Evolutionary conservation across 31 red algal genomes (phyloP), one percentile per base, ranked within the genome.

Genomic region (Bonnemaisonia californica): DNA sequence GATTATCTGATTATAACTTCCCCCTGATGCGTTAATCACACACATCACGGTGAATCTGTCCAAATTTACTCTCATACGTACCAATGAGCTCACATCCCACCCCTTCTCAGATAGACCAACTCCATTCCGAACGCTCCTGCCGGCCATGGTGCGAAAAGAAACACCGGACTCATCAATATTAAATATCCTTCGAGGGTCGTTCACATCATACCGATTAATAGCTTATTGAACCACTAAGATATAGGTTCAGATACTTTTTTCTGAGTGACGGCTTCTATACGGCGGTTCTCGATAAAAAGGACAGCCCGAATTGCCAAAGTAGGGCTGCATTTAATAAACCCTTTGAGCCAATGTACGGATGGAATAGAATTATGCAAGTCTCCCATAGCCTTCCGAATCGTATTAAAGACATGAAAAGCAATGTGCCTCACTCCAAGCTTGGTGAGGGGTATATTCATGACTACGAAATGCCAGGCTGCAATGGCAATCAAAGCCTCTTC

Each of bases 1-100:
- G 24, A 75, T 1, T 11, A 76, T 0, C 9, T 54, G 82, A 5
- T 76, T 65, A 18, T 60, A 76, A 1, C 2, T 38, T 32, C 62
- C 2, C 5, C 82, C 69, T 18, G 29, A 31, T 21, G 68, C 55
- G 9, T 38, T 66, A 41, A 77, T 30, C 2, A 71, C 74, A 0
- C 34, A n/a, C 84, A 87, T 87, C 21, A 79, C 62, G 33, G 58
- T 87, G 16, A 79, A 38, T 3, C 60, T 35, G 24, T 79, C 59
- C n/a, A 71, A 0, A 31, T 60, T 87, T 31, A 72, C 84, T 41
- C 71, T 67, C 1, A 57, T 75, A 0, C 4, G 22, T 3, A 62
- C 0, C 4, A 7, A 9, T 3, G 40, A 35, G 45, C 45, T 16
- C 7, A 51, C 7, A 16, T 7, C 16, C 45, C 16, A 16, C 45